A percentile compares a stretch with the other conserved stretches of the same genome.
phyloP scores from a whole-genome alignment of 1,284 basidiomycete species.

The Omphalotus olearius region DNA sequence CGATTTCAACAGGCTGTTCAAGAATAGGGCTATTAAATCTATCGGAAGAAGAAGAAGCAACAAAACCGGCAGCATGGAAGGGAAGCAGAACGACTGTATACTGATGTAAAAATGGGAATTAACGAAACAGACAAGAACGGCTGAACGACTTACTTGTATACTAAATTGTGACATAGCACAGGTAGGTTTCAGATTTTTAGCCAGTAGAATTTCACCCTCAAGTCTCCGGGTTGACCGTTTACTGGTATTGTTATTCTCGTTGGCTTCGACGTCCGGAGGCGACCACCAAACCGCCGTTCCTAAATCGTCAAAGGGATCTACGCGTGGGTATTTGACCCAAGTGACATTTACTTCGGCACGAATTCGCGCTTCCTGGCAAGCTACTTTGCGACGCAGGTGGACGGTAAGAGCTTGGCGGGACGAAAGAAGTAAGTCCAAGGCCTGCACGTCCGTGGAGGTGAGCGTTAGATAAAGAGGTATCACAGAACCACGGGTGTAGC shows the following conservation, averaged over 20 bases:
- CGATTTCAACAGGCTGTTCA: conserved; percentile 28
- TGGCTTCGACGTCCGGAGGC: conserved; percentile 16
- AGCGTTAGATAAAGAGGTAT: conserved; percentile 33
- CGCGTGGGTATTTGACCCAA: not conserved
- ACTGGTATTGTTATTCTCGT: not conserved
- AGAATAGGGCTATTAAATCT: conserved; percentile 12
- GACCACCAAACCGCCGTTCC: conserved; percentile 36
- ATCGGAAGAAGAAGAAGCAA: not conserved
- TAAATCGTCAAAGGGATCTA: conserved; percentile 16
- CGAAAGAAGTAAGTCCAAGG: conserved; percentile 28
- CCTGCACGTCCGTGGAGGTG: conserved; percentile 27
- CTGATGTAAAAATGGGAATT: conserved; percentile 15
- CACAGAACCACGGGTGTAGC: conserved; percentile 35
- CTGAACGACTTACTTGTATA: conserved; percentile 29
- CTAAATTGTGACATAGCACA: conserved; percentile 32
- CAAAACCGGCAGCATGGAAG: conserved; percentile 16
- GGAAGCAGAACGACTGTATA: conserved; percentile 30
- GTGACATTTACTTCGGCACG: conserved; percentile 1
- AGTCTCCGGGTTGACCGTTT: conserved; percentile 20
- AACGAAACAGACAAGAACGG: not conserved
- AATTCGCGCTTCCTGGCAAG: conserved; percentile 19
- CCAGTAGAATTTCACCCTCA: conserved; percentile 39
- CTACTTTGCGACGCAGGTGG: conserved; percentile 29
- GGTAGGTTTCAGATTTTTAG: conserved; percentile 34
- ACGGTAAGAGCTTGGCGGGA: conserved; percentile 26